These are phyloP conservation scores for Amaranthus tricolor DNA, from an alignment of 179 eudicot genomes.

Conservation along the genomic window DNA sequence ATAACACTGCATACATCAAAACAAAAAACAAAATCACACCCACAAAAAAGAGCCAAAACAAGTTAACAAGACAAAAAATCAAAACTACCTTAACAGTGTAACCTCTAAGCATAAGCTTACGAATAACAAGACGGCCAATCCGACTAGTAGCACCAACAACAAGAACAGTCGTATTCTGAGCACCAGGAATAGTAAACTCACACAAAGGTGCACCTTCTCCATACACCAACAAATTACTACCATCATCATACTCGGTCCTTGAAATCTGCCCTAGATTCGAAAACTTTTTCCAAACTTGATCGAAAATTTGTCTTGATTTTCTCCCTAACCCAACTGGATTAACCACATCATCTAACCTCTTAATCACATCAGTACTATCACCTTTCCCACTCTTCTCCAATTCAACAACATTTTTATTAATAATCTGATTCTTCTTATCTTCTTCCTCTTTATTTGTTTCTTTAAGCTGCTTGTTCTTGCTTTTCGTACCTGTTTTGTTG, in stretches of 20 bases:
- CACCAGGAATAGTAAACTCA: slow-evolving; percentile 86
- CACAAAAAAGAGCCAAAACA: neutral
- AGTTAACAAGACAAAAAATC: neutral
- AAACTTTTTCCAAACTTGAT: slow-evolving; percentile 89
- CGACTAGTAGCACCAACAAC: slow-evolving; percentile 96
- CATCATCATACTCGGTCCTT: slow-evolving; percentile 56
- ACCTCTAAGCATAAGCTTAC: slow-evolving; percentile 97
- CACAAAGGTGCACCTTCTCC: slow-evolving; percentile 74
- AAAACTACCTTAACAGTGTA: slow-evolving; percentile 80
- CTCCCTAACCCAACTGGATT: slow-evolving; percentile 94
- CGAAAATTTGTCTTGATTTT: slow-evolving; percentile 82
- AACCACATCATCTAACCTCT: slow-evolving; percentile 69
- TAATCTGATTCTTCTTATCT: slow-evolving; percentile 7
- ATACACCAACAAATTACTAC: slow-evolving; percentile 45
- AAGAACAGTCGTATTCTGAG: slow-evolving; percentile 92
- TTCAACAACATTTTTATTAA: slow-evolving; percentile 9
- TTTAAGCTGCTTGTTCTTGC: slow-evolving; percentile 22
- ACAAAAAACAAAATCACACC: neutral
- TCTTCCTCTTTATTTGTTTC: slow-evolving; percentile 9
- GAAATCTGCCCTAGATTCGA: slow-evolving; percentile 86
- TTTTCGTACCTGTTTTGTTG: neutral
- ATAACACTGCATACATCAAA: neutral
- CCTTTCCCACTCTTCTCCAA: slow-evolving; percentile 9
- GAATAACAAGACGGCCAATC: slow-evolving; percentile 86
- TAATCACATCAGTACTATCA: slow-evolving; percentile 32